Base-by-base conservation (phyloP, 257 asterid species). In the Nicotiana attenuata region DNA sequence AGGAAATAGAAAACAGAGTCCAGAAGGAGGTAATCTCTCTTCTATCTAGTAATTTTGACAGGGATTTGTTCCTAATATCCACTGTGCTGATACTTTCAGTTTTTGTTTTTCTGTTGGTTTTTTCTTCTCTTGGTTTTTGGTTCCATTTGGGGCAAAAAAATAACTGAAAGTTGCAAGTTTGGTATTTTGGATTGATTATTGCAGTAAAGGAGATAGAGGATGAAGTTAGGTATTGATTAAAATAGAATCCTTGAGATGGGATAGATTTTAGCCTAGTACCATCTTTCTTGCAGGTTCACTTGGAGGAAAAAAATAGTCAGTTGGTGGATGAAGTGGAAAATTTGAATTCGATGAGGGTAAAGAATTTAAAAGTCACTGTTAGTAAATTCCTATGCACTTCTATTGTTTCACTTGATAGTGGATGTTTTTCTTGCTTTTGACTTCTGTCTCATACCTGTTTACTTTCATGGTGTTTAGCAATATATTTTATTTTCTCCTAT, bases 11-110 rank as follows among this genome's bases (percentile, higher is more conserved):
- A 78, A 82, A 84, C 64, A 89, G 89, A 92, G 67, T 85, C 80
- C 85, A 87, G 80, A 90, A 89, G 88, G 95, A 91, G 97, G 96
- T 92, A 85, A 82, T 22, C 63, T 41, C 80, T 61, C 75, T 82
- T 75, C 75, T 60, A 19, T 81, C 55, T 38, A 8, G n/a, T 81
- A 50, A 66, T 41, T 57, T 85, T 68, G 22, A 73, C 78, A 45
- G 78, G 22, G 35, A 41, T 20, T 50, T 71, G 59, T 41, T 13
- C 35, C 57, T 71, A 41, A 71, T 45, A 71, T 69, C 31, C n/a
- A 71, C 78, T 14, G 14, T 45, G 1, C 22, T 71, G 78, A 45
- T 71, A 69, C 57, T 69, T 69, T 69, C 2, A 8, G 50, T 69
- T 69, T 24, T 73, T 24, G 38, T 47, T 71, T 20, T 24, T 13